These are phyloP conservation scores for Chaetomiaceae sp. DNA, from an alignment of 2,329 filamentous ascomycete genomes.

Conservation along the genomic window DNA sequence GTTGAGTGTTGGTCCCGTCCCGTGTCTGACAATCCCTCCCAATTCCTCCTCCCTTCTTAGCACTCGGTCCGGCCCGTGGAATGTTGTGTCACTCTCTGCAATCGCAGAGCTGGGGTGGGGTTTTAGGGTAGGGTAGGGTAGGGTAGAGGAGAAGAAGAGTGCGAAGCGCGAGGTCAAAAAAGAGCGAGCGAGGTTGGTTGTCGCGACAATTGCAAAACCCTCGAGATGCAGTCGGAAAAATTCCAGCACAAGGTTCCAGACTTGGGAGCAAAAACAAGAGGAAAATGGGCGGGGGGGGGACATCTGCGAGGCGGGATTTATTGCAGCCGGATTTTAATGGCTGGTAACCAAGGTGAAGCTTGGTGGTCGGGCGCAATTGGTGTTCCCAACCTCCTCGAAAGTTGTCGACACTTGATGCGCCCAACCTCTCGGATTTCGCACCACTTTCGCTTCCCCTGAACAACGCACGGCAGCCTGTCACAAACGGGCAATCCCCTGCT, in stretches of 20 bases:
- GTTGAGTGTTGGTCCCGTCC: too few relatives aligned
- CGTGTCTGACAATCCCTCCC: neutral
- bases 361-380: constrained; percentile 25
- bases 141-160: too few relatives aligned
- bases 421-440: constrained; percentile 26
- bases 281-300: constrained; percentile 11
- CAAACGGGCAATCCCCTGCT: constrained; percentile 1
- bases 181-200: neutral
- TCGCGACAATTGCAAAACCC: neutral
- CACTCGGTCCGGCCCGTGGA: neutral
- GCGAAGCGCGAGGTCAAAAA: neutral
- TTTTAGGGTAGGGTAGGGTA: neutral
- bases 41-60: neutral
- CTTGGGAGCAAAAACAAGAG: constrained; percentile 1
- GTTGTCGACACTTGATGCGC: constrained; percentile 14
- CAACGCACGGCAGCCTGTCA: constrained; percentile 7
- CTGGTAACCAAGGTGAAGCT: constrained; percentile 21
- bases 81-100: neutral
- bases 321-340: constrained; percentile 22
- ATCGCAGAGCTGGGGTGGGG: neutral
- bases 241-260: neutral
- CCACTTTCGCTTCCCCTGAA: constrained; percentile 7
- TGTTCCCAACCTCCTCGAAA: constrained; percentile 28
- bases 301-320: constrained; percentile 21
- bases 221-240: neutral